Evolutionary conservation across 228 moss, liverwort and hornwort genomes (phyloP).

Genomic region (Sphagnum magellanicum): DNA sequence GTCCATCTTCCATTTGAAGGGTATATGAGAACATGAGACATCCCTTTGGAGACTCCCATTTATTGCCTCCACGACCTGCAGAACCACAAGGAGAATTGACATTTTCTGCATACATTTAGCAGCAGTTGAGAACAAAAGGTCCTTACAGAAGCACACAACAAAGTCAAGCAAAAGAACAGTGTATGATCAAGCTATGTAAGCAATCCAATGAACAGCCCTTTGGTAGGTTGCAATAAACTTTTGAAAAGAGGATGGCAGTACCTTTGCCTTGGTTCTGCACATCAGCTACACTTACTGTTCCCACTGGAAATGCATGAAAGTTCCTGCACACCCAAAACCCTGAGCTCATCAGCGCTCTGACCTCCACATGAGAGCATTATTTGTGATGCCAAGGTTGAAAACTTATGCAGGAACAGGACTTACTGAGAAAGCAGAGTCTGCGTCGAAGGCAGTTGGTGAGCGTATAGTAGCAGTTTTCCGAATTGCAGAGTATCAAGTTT

Average conservation of each 20-base stretch:
- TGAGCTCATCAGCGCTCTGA: no score
- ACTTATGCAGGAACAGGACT: constrained; percentile 1
- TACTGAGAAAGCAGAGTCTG: constrained; percentile 80
- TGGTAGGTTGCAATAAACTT: no score
- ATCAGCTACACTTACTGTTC: constrained; percentile 70
- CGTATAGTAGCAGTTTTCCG: constrained; percentile 62
- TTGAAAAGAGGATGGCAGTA: background rate
- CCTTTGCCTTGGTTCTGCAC: constrained; percentile 84
- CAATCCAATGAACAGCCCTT: no score
- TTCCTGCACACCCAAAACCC: constrained; percentile 30
- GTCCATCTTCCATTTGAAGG: constrained; percentile 63
- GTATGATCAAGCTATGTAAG: no score
- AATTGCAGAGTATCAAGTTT: constrained; percentile 50
- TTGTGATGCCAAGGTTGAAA: no score
- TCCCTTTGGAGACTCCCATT: constrained; percentile 86
- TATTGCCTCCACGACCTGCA: constrained; percentile 75
- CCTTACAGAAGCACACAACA: no score
- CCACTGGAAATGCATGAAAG: constrained; percentile 59
- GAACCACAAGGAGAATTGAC: background rate
- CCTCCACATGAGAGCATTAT: background rate
- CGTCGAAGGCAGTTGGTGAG: constrained; percentile 66
- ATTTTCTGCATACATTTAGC: no score
- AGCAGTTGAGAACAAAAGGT: no score
- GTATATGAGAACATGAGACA: constrained; percentile 96
- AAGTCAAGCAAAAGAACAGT: no score